Base-by-base conservation (phyloP, 306 rosid genomes). In the Clitoria ternatea region DNA sequence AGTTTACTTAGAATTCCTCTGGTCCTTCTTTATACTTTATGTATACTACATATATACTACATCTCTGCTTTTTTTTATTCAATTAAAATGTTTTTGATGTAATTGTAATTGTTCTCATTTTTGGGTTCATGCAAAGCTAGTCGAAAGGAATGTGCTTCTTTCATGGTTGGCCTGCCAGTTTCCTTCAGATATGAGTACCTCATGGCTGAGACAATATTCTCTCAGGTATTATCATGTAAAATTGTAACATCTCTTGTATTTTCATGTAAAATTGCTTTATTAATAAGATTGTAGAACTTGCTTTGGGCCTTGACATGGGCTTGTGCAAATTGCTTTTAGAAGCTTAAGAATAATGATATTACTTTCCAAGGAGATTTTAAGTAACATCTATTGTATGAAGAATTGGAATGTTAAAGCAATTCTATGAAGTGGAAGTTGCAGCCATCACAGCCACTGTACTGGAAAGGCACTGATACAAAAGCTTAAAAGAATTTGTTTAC, bases 151-250 rank as follows among this genome's bases (percentile, higher is more conserved):
- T 95, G 99, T 66, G 96, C 97, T 33, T 84, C 96, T 63, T 95
- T 87, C 86, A 86, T 95, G 95, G 99, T 85, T 82, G 90, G 99
- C 54, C 85, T 95, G 52, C 99, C 96, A 4, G 97, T 95, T 66
- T 81, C 96, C 70, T 95, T 95, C 84, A 83, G 99, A 86, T 95
- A 91, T 12, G 99, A 95, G 78, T 91, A 87, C 81, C 91, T 95
- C 44, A 95, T 95, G 97, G 99, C 99, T 9, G 99, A 95, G 92
- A 89, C 99, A 76, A 89, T 95, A 83, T 89, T 95, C 84, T 95
- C 97, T 62, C 99, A 95, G 97, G 99, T 95, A 80, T 68, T 68
- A 32, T 20, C 32, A 40, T 63, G 42, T 22, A 24, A 55, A 30
- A 5, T 59, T 35, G 56, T 11, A 4, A 54, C n/a, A n/a, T 95